Evolutionary conservation across 2,329 filamentous ascomycete species (phyloP), one percentile per base, ranked within the genome.

Genomic region (Daldinia sp.): DNA sequence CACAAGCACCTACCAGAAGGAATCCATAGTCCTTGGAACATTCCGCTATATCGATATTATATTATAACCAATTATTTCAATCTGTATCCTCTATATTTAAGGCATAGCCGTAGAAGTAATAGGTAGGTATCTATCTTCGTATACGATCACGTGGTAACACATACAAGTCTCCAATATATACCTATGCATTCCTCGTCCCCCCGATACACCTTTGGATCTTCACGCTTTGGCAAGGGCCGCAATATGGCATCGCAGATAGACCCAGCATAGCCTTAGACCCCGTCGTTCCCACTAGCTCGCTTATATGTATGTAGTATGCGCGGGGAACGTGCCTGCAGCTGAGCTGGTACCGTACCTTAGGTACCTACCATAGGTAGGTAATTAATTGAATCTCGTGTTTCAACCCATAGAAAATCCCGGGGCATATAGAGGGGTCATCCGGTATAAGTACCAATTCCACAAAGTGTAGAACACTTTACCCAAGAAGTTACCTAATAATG

Each of bases 261-360:
- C 45, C 45, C 45, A 49, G 29, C 15, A 49, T 49, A 32, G 25
- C 19, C 25, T 19, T 49, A 30, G 19, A 32, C 15, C 23, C 17
- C n/a, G n/a, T n/a, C 9, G 8, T 49, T 32, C 15, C 4, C 17
- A 32, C 45, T 21, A 13, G 45, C 9, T 49, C 17, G 25, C 27
- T 13, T 48, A 17, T 10, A 48, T 17, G 43, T 48, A 53, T 49
- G 58, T 58, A 29, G 49, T 32, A 61, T 61, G 49, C 54, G 50
- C 56, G 34, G 45, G 43, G 54, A 35, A 30, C 43, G 15, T 58
- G 32, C 34, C 52, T 64, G 58, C 43, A 54, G 62, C 62, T 64
- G 43, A 58, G 15, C 15, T 39, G 29, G 37, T 37, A 17, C 35
- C 37, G 37, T n/a, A n/a, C n/a, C n/a, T n/a, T n/a, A n/a, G n/a